Base-by-base conservation (phyloP, 345 rosid species). In the Brassica juncea region DNA sequence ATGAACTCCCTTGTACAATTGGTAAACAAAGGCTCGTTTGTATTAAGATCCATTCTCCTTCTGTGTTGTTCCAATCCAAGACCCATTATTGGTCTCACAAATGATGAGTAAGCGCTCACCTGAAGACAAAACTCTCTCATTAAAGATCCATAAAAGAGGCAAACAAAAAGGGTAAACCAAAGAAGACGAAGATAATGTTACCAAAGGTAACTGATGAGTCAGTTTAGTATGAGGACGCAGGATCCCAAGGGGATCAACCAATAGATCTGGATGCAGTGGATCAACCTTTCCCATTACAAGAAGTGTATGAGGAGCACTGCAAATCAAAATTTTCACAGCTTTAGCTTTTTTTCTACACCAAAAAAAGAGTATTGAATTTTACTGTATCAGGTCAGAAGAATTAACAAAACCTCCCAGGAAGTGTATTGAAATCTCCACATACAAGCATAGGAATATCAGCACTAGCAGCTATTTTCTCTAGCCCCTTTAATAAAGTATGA, bases 381-480 rank as follows among this genome's bases (percentile, higher is more conserved):
- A 59, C 14, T 19, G 62, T 19, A 77, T 74, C 74, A 72, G 65
- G 16, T 60, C 74, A 73, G 11, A 62, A 15, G 47, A 25, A 70
- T 34, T 3, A 35, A 47, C 61, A 73, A 27, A 2, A 49, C 70
- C 70, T 66, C 0, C 52, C 70, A 25, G 99, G 99, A 70, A 84
- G 75, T 2, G 99, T 88, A 84, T 89, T 88, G 83, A 96, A 96
- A 84, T 96, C 99, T 49, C 99, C 99, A 88, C 99, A 96, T 11
- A 96, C 97, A 86, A 95, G 79, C 97, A 95, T 95, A 25, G 99
- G 99, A 83, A 95, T 95, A 84, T 95, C 97, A 19, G 97, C 97
- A 73, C 98, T 91, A 23, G 92, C 97, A 72, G 98, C 99, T 66
- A 93, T 93, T 81, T 95, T 95, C 81, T 95, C 99, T 84, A 95